A percentile compares a stretch with the other conserved stretches of the same genome.
phyloP scores from a whole-genome alignment of 2,329 filamentous ascomycete genomes.

The Calonectria montana region DNA sequence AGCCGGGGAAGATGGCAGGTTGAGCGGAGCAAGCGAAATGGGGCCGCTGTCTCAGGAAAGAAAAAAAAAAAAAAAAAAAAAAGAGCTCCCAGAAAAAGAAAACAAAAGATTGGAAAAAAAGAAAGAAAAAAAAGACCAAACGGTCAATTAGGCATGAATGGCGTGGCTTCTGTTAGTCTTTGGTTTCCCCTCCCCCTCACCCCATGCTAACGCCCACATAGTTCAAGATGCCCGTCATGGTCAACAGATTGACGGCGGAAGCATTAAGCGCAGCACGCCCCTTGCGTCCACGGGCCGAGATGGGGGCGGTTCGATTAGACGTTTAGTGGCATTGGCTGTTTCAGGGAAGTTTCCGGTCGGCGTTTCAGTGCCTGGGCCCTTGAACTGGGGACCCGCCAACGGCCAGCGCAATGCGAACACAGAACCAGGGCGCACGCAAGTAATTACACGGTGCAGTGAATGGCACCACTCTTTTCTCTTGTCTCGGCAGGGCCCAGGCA shows the following conservation, averaged over 20 bases:
- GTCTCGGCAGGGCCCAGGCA: not conserved
- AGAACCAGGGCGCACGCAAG: slow-evolving; percentile 12
- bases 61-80: not conserved
- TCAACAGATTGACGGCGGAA: not conserved
- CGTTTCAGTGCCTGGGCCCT: slow-evolving; percentile 11
- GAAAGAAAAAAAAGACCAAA: not conserved
- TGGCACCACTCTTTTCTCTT: slow-evolving; percentile 7
- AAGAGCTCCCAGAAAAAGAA: not conserved
- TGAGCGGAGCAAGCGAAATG: not conserved
- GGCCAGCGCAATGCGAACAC: slow-evolving; percentile 2
- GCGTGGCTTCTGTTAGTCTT: not conserved
- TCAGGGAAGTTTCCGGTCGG: slow-evolving; percentile 22
- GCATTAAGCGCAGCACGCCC: slow-evolving; percentile 1
- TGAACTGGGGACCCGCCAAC: not conserved
- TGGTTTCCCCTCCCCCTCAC: not conserved
- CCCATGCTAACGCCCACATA: not conserved
- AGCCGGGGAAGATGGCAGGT: not conserved
- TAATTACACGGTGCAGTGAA: slow-evolving; percentile 8
- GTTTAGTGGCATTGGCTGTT: slow-evolving; percentile 22
- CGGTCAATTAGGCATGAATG: not conserved
- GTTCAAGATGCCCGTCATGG: not conserved
- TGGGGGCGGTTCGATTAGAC: slow-evolving; percentile 12
- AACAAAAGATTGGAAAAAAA: not conserved
- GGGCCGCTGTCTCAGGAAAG: not conserved
- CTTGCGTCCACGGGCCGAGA: not conserved